A percentile compares a stretch with the other conserved stretches of the same genome.
phyloP scores from a whole-genome alignment of 768 basidiomycete species.

The Jaapia argillacea region DNA sequence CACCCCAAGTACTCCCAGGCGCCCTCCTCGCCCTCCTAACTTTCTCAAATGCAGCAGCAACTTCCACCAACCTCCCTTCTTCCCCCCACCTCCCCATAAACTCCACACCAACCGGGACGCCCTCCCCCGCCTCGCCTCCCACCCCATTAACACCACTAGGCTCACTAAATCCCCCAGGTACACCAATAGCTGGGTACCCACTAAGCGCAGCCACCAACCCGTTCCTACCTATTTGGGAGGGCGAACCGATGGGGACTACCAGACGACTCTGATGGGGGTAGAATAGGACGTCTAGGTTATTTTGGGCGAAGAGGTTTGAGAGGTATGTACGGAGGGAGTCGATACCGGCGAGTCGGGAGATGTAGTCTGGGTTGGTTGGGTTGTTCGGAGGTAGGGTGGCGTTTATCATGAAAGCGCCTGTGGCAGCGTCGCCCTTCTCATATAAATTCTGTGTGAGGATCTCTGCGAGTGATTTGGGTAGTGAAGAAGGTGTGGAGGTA shows the following conservation, averaged over 20 bases:
- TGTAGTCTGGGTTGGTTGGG: neutral
- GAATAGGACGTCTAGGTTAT: neutral
- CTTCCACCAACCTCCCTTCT: neutral
- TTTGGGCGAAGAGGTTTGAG: neutral
- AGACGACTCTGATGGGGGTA: neutral
- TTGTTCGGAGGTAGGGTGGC: neutral
- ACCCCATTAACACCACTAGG: neutral
- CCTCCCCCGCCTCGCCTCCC: neutral
- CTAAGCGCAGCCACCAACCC: neutral
- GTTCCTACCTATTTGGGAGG: neutral
- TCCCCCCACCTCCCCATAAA: neutral
- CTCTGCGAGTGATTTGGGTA: neutral
- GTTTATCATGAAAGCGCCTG: neutral
- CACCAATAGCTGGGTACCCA: neutral
- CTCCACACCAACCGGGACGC: conserved; percentile 1
- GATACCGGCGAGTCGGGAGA: neutral
- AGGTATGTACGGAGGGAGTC: neutral
- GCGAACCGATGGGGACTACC: conserved; percentile 1
- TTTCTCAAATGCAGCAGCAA: conserved; percentile 1
- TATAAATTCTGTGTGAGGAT: neutral
- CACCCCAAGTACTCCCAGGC: neutral
- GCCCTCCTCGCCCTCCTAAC: neutral
- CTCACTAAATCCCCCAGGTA: neutral
- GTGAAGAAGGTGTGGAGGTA: neutral
- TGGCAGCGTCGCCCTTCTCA: neutral